Evolutionary conservation across 1,139 yeast species (phyloP), one percentile per base, ranked within the genome.

Genomic region (Zhuliangozyma blackwelliae): DNA sequence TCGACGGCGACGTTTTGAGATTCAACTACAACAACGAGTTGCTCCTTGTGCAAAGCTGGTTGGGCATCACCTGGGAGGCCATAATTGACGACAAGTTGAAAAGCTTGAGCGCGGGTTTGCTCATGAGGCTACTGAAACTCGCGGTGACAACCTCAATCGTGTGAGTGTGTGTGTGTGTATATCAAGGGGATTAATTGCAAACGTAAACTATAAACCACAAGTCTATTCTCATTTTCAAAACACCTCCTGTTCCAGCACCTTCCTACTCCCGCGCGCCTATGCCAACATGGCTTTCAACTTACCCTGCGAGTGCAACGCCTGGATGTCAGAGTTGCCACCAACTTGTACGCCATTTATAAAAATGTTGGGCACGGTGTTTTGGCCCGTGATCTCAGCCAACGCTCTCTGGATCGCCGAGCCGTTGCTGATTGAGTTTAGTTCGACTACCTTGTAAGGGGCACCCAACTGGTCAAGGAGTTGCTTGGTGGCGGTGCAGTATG

Each of bases 321-420:
- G 92, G 44, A 87, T 63, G 48, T 85, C 95, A 29, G 88, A 79
- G 72, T 85, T 83, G 38, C 97, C 97, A 43, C 97, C 97, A 51
- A 89, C 77, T 64, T 86, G 95, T 59, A 85, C 68, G 39, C 94
- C 95, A 35, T 72, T 76, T 52, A 89, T 87, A 63, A 82, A 87
- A 46, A 88, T 72, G 59, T 83, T 88, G 43, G 97, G 97, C 37
- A 89, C 96, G 11, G 96, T 86, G 45, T 75, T 70, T 65, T 89
- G 96, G 40, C 95, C 94, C 25, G 90, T 82, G 44, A 85, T 58
- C 50, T 81, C 77, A 32, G 54, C 57, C 42, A 89, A 69, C 33
- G 87, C 92, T 35, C 68, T 77, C 63, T 88, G 96, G 47, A 87
- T 75, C 7, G 25, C 39, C 1, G 45, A 28, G 1, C 65, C 66